These are phyloP conservation scores for Quercus parvula DNA, from an alignment of 306 rosid genomes.

Conservation along the genomic window DNA sequence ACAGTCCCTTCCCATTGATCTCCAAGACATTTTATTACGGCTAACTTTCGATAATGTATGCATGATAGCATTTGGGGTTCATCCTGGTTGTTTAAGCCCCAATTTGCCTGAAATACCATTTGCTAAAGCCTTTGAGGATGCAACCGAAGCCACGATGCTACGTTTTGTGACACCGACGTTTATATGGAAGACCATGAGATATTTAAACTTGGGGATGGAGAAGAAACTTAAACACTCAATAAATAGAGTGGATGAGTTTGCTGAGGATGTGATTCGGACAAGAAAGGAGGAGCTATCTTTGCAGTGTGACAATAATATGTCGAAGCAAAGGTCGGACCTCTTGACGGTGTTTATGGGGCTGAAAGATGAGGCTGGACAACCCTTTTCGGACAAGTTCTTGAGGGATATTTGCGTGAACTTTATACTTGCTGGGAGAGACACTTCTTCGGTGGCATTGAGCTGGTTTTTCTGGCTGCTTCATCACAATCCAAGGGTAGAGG, in stretches of 20 bases:
- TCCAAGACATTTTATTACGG: slow-evolving; percentile 75
- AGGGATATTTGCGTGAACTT: no score
- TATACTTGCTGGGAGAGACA: no score
- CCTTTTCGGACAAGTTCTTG: no score
- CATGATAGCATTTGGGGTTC: slow-evolving; percentile 91
- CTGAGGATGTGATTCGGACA: slow-evolving; percentile 59
- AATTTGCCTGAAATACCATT: slow-evolving; percentile 65
- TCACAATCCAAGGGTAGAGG: no score
- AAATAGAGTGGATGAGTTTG: slow-evolving; percentile 67
- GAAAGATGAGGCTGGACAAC: no score
- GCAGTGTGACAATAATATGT: no score
- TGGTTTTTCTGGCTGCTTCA: no score
- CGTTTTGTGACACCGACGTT: slow-evolving; percentile 63
- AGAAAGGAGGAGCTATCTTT: slow-evolving; percentile 59
- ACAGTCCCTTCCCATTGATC: slow-evolving; percentile 34
- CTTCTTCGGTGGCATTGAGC: no score
- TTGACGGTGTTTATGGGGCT: no score
- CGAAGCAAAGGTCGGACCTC: no score
- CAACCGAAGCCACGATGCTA: slow-evolving; percentile 67
- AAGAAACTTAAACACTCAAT: slow-evolving; percentile 56
- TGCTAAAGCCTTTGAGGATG: slow-evolving; percentile 86
- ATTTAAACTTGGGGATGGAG: slow-evolving; percentile 62
- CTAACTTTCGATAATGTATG: slow-evolving; percentile 89
- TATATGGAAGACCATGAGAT: slow-evolving; percentile 73
- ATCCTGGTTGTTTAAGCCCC: slow-evolving; percentile 68